phyloP scores from a whole-genome alignment of 352 stramenopile genomes.

The Globisporangium camurandrum region DNA sequence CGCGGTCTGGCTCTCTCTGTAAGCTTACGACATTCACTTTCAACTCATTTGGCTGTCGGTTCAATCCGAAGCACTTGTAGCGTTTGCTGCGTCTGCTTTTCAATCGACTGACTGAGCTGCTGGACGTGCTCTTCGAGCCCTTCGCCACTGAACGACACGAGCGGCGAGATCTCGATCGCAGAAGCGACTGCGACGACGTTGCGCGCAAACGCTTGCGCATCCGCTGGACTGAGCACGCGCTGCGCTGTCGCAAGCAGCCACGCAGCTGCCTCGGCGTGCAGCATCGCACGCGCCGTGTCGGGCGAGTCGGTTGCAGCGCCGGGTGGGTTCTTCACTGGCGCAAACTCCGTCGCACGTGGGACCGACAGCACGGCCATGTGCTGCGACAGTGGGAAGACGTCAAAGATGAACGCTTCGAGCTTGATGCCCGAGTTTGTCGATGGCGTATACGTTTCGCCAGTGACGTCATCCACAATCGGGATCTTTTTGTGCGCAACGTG shows the following conservation, averaged over 20 bases:
- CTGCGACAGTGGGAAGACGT: slow-evolving; percentile 94
- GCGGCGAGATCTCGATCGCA: slow-evolving; percentile 73
- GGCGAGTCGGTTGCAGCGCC: slow-evolving; percentile 73
- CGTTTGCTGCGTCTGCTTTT: not conserved
- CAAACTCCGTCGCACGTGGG: slow-evolving; percentile 88
- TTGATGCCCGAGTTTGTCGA: slow-evolving; percentile 94
- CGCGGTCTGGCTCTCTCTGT: too few species aligned
- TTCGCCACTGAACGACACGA: slow-evolving; percentile 86
- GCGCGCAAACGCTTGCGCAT: slow-evolving; percentile 20
- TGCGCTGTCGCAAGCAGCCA: slow-evolving; percentile 57
- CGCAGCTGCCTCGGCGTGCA: slow-evolving; percentile 46
- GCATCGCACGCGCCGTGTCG: slow-evolving; percentile 73
- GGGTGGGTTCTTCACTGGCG: slow-evolving; percentile 89
- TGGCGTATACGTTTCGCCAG: slow-evolving; percentile 79
- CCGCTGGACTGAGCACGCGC: slow-evolving; percentile 16
- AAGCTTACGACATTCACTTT: too few species aligned
- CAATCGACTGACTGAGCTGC: too few species aligned
- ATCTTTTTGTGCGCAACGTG: slow-evolving; percentile 99
- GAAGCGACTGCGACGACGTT: slow-evolving; percentile 28
- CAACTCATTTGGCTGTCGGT: too few species aligned
- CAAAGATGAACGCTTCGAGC: slow-evolving; percentile 99
- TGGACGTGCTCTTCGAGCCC: slow-evolving; percentile 35
- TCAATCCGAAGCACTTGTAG: slow-evolving; percentile 32
- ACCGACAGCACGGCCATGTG: slow-evolving; percentile 93
- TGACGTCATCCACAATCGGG: slow-evolving; percentile 76